Conservation (phyloP, 768 basidiomycete species). For the Russula virescens region DNA sequence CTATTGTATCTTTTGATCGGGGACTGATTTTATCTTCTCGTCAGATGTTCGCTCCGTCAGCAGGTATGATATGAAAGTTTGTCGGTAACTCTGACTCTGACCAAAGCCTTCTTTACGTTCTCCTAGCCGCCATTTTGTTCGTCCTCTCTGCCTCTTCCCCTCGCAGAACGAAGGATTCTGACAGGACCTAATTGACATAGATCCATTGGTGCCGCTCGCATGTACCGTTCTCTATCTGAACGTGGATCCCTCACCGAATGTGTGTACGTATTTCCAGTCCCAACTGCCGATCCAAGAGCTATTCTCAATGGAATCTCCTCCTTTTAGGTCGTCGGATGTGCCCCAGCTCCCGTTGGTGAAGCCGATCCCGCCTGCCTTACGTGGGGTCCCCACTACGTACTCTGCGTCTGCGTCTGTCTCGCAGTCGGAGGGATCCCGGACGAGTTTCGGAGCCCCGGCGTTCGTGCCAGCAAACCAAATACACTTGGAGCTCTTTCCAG, state of each 20-base stretch:
- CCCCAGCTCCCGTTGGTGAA: background rate
- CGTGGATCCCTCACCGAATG: conserved; percentile 10
- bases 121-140: conserved; percentile 1
- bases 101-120: background rate
- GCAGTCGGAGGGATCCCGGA: background rate
- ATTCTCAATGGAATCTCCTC: too few species aligned
- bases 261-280: background rate
- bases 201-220: too few species aligned
- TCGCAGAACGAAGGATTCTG: background rate
- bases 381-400: background rate
- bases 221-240: too few species aligned
- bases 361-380: too few species aligned
- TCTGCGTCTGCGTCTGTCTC: background rate
- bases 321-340: background rate
- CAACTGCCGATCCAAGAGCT: background rate
- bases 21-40: background rate
- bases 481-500: conserved; percentile 1
- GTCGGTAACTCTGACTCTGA: background rate
- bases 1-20: background rate
- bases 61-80: background rate
- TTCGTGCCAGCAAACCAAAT: background rate
- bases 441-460: background rate
- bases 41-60: conserved; percentile 2
- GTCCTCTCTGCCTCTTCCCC: background rate
- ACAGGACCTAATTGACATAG: background rate